Conservation (phyloP, 2,329 filamentous ascomycete genomes). For the Colletotrichum navitas region DNA sequence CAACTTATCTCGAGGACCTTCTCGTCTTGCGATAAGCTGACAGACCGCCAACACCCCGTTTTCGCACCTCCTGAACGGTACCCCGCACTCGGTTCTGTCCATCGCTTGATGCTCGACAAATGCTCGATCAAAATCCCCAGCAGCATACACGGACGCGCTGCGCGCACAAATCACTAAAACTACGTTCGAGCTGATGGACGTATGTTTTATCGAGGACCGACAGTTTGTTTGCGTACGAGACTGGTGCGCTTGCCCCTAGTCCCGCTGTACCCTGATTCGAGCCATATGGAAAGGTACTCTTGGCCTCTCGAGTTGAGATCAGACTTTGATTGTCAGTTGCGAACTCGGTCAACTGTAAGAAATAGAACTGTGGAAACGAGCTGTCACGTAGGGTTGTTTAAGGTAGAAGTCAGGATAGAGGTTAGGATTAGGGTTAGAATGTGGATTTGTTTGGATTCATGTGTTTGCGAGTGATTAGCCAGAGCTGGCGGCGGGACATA, state of each 20-base stretch:
- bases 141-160: neutral
- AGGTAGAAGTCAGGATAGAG: too few relatives aligned
- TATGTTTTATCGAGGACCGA: slow-evolving; percentile 7
- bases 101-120: neutral
- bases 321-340: neutral
- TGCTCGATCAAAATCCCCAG: neutral
- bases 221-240: slow-evolving; percentile 19
- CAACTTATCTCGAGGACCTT: slow-evolving; percentile 5
- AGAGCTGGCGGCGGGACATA: too few relatives aligned
- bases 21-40: slow-evolving; percentile 2
- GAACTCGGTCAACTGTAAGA: neutral
- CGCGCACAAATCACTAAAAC: slow-evolving; percentile 23
- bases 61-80: neutral
- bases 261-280: neutral
- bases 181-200: slow-evolving; percentile 10
- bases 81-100: slow-evolving; percentile 1
- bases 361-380: too few relatives aligned
- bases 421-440: too few relatives aligned
- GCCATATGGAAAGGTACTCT: neutral
- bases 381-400: too few relatives aligned
- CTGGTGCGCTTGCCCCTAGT: neutral
- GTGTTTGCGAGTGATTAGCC: too few relatives aligned
- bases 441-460: too few relatives aligned
- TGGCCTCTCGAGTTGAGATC: neutral
- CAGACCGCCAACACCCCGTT: neutral